Evolutionary conservation across 805 yeast species (phyloP), one percentile per base, ranked within the genome.

Genomic region (Yamadazyma akitaensis): DNA sequence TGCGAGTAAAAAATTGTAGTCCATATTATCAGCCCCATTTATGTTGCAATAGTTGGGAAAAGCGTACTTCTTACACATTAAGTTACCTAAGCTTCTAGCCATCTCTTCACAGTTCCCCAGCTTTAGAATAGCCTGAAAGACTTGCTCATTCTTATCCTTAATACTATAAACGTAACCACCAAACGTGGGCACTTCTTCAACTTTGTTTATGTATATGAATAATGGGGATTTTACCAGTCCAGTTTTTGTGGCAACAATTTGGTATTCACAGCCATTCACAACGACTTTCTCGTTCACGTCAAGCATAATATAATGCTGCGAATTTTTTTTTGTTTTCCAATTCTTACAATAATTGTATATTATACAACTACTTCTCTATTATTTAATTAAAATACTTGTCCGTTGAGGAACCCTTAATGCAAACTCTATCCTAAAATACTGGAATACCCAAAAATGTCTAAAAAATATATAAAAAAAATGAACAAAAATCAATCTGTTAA

Each of bases 371-470:
- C 14, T 18, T 33, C 25, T 42, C 19, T 42, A 41, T 43, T 46
- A 51, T 51, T 51, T 37, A 51, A 51, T 51, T 49, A 51, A 49
- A 51, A 44, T 65, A 61, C 64, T 56, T 61, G 77, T 70, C 77
- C 77, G 77, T 72, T 72, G 77, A 72, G 74, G 77, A 71, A 72
- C 70, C 74, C 74, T 70, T 70, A 68, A 70, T 71, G 75, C 74
- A 67, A 66, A 62, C 71, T 65, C 70, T 65, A 64, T 66, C 65
- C 58, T 50, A 44, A 46, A 50, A 49, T 50, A 53, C 38, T 51
- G 50, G 51, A 56, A 56, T 52, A 57, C 46, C 53, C 49, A 51
- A 62, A 55, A 28, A 50, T 40, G 40, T 46, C 47, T 51, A 41
- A 42, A 40, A 47, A 37, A 40, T 28, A 28, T 28, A 25, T 38